Base-by-base conservation (phyloP, 305 asterid species). In the Fraxinus floribunda region DNA sequence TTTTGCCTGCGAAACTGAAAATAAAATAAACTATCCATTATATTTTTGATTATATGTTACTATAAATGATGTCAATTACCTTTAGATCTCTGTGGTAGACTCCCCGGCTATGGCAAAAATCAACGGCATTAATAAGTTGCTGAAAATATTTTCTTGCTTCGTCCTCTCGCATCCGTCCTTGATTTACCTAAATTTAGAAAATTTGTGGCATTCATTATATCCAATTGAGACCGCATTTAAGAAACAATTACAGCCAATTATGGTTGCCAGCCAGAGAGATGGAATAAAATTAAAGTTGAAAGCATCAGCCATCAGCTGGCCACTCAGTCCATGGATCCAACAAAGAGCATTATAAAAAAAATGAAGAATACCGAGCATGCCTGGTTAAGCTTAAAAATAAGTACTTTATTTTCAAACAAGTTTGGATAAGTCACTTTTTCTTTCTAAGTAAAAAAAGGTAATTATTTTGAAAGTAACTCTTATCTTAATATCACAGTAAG, bases 51-150 rank as follows among this genome's bases (percentile, higher is more conserved):
- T 29, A 24, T 4, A 24, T 68, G n/a, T 68, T 4, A 68, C 75
- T 68, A 68, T 11, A 82, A 81, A 79, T 46, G 46, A 83, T 18
- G 16, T 22, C 3, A 15, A 71, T 10, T 75, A 90, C 97, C 92
- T 93, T 93, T 78, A 93, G 89, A 85, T 93, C 97, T 87, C 97
- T 86, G 88, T 94, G 98, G 81, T 88, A 91, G 10, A 93, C 97
- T 34, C 97, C 96, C 82, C 92, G 84, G 82, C 91, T 91, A 80
- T 93, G 97, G 87, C 95, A 91, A 81, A 91, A 91, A 91, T 91
- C 95, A 76, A 93, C 86, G 0, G 92, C 92, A 82, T 93, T 85
- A 39, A 93, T 90, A 79, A 93, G 95, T 77, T 91, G 97, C 76
- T 93, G 96, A 85, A 93, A 93, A 81, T 90, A 91, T 83, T 85